phyloP scores from a whole-genome alignment of 768 basidiomycete genomes.

The Kwoniella heveanensis region DNA sequence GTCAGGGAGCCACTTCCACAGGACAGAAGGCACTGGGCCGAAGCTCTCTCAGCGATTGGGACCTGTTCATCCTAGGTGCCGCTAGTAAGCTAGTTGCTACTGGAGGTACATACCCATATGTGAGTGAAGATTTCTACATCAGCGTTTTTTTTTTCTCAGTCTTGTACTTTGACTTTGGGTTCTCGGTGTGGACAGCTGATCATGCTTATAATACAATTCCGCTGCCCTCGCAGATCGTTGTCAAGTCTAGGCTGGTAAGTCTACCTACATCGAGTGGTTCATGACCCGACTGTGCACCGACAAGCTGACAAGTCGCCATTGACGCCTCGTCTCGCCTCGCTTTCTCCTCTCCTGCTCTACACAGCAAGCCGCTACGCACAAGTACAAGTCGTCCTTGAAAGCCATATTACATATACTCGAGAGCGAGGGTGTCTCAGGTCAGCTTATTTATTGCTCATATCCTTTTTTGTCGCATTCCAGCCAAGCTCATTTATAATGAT shows the following conservation, averaged over 20 bases:
- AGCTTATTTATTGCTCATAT: too few relatives aligned
- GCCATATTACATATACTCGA: slow-evolving; percentile 76
- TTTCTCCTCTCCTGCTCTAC: slow-evolving; percentile 41
- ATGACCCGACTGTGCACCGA: too few relatives aligned
- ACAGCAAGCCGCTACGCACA: slow-evolving; percentile 65
- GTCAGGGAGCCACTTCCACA: slow-evolving; percentile 61
- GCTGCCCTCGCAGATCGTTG: slow-evolving; percentile 51
- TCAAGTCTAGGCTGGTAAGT: slow-evolving; percentile 56
- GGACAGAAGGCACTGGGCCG: slow-evolving; percentile 55
- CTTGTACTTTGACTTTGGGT: too few relatives aligned
- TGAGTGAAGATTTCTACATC: slow-evolving; percentile 57
- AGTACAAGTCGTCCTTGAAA: slow-evolving; percentile 74
- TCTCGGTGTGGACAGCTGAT: too few relatives aligned
- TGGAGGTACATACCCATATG: slow-evolving; percentile 73
- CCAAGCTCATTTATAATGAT: slow-evolving; percentile 16
- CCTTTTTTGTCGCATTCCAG: slow-evolving; percentile 40
- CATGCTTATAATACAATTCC: too few relatives aligned
- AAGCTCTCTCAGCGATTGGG: slow-evolving; percentile 72
- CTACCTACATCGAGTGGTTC: too few relatives aligned
- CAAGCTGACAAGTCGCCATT: too few relatives aligned
- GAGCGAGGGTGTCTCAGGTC: slow-evolving; percentile 64
- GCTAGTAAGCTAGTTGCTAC: slow-evolving; percentile 76
- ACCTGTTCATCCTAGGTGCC: slow-evolving; percentile 94
- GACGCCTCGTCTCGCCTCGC: too few relatives aligned
- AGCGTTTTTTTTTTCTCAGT: too few relatives aligned